A percentile compares a stretch with the other conserved stretches of the same genome.
phyloP scores from a whole-genome alignment of 306 rosid genomes.

The Astragalus glycyphyllos region DNA sequence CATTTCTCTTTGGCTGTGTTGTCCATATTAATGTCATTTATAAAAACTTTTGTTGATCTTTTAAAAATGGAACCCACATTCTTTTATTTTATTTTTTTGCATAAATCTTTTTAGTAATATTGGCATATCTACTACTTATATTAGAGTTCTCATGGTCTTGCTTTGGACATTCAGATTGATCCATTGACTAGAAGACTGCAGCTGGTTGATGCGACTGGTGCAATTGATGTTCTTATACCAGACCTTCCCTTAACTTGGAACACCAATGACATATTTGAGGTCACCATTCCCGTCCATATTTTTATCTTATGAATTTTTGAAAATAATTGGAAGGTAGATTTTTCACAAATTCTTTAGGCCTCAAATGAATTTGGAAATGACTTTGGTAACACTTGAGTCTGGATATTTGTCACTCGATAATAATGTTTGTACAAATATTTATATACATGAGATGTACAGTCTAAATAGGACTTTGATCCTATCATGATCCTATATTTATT shows the following conservation, averaged over 20 bases:
- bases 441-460: no score
- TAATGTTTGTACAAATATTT: no score
- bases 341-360: slow-evolving; percentile 34
- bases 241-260: slow-evolving; percentile 85
- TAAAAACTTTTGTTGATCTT: slow-evolving; percentile 11
- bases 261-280: slow-evolving; percentile 67
- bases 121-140: slow-evolving; percentile 23
- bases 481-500: no score
- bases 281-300: slow-evolving; percentile 34
- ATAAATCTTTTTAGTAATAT: slow-evolving; percentile 18
- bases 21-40: slow-evolving; percentile 7
- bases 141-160: slow-evolving; percentile 24
- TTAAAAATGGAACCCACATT: neutral
- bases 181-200: slow-evolving; percentile 73
- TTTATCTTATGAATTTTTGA: neutral
- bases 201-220: slow-evolving; percentile 85
- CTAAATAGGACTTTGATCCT: no score
- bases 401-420: no score
- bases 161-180: slow-evolving; percentile 61
- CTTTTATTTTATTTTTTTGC: neutral
- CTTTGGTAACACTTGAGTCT: neutral
- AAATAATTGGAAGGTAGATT: slow-evolving; percentile 7
- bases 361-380: slow-evolving; percentile 8
- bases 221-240: slow-evolving; percentile 80
- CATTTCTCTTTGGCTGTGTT: slow-evolving; percentile 27